Base-by-base conservation (phyloP, 495 filamentous ascomycete genomes). In the Cetradonia linearis region DNA sequence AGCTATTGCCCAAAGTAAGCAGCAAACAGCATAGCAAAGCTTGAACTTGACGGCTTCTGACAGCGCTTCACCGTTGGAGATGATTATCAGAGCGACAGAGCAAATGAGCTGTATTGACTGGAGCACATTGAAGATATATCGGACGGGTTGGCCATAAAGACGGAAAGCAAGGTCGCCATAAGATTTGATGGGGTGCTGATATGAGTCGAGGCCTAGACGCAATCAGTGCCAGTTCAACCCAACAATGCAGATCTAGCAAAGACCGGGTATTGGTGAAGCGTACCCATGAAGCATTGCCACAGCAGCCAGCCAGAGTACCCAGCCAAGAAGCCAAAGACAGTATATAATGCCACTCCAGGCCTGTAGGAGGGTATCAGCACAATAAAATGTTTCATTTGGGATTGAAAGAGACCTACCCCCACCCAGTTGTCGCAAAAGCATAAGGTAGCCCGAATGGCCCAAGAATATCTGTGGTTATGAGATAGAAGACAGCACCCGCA, bases 381-480 rank as follows among this genome's bases (percentile, higher is more conserved):
- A 16, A 23, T 5, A 1, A 25, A 2, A 11, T 34, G 10, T 31
- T 7, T 49, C n/a, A 3, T 23, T 25, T 9, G 0, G 2, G 20
- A 3, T 16, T 33, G 28, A 25, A 7, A 30, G 11, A 13, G 3
- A 11, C 58, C 42, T 16, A 62, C 60, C 69, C 70, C 54, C 68
- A 71, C 34, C 70, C 70, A 59, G 69, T 68, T 27, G 66, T 59
- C 25, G 69, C 65, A 37, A 71, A 68, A 13, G 70, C 70, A 56
- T 67, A 71, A 14, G 56, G 77, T 7, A 75, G 70, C 55, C 72
- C 74, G 61, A 76, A 82, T 0, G 82, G 82, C 27, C 82, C 83
- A 27, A 86, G 67, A 60, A 86, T 80, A 62, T 84, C 81, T 13
- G 83, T 85, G 0, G 82, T 81, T 64, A 82, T 80, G 18, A 82